A percentile compares a stretch with the other conserved stretches of the same genome.
These are phyloP conservation scores for Pouteria glomerata DNA, from an alignment of 148 eudicot species.

Conservation along the genomic window DNA sequence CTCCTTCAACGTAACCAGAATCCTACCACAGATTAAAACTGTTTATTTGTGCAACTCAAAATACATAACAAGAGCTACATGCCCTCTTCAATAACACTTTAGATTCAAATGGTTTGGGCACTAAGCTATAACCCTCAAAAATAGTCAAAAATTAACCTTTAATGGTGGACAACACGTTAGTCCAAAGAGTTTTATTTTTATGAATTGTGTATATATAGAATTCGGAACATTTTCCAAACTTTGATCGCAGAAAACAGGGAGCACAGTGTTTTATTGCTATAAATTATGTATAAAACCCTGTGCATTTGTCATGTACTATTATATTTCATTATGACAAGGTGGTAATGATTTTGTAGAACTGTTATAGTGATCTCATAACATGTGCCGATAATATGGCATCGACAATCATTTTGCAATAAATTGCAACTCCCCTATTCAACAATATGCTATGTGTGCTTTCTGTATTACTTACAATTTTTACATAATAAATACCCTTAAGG, in stretches of 20 bases:
- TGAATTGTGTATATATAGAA: neutral
- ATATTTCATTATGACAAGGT: neutral
- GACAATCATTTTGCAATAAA: neutral
- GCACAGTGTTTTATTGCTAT: no score
- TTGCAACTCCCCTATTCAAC: neutral
- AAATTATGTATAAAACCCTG: neutral
- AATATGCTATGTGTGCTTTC: neutral
- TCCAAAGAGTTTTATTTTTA: neutral
- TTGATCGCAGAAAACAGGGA: no score
- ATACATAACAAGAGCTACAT: neutral
- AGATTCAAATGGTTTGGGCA: neutral
- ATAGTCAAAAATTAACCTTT: neutral
- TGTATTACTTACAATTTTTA: neutral
- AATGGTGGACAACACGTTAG: neutral
- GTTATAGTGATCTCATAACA: neutral
- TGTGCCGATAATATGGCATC: neutral
- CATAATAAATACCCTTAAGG: neutral
- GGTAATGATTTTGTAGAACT: neutral
- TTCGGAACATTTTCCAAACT: no score
- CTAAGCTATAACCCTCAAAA: neutral
- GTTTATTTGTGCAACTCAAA: neutral
- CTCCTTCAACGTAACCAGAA: neutral
- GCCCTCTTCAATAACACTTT: neutral
- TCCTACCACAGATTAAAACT: neutral
- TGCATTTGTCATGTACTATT: neutral